Base-by-base conservation (phyloP, 2,329 filamentous ascomycete species). In the Leptographium lundbergii region DNA sequence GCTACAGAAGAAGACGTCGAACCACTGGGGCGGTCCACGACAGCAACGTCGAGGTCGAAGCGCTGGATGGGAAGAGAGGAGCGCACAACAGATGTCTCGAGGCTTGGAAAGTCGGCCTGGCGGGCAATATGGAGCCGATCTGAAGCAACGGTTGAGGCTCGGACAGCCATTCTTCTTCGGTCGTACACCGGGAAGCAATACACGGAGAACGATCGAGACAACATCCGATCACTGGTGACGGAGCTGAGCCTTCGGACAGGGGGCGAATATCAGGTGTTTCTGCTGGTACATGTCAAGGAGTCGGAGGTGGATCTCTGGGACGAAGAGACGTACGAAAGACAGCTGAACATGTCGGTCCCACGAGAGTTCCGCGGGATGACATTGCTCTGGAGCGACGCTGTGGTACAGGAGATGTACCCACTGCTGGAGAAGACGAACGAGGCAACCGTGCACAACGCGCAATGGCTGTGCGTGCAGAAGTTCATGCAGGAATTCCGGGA, bases 251-350 rank as follows among this genome's bases (percentile, higher is more conserved):
- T 95, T 59, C 84, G 85, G 61, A 87, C 87, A 19, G 89, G 89
- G 22, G 89, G 88, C 42, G 84, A 91, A 71, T 95, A 91, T 67
- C 82, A 91, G 65, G 84, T 94, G 1, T 88, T 89, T 67, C 75
- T 95, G 34, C 78, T 95, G 29, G 81, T 95, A 17, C 88, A 95
- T 62, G 85, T 91, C 71, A 89, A 88, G 69, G 82, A 77, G 54
- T 13, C 11, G 1, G 72, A 74, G 4, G 71, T 76, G 17, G 74
- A 78, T 25, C 82, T 88, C 53, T 86, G 81, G 71, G 76, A 82
- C 64, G 70, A 78, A 13, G 73, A 76, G 32, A 75, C 79, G 1
- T 87, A 90, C 66, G 74, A 82, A 39, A 72, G 76, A 25, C 76
- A 85, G 3, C 74, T 91, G 6, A 71, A 78, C 22, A 77, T 60